Evolutionary conservation across 805 yeast species (phyloP).

Genomic region (Brettanomyces bruxellensis): DNA sequence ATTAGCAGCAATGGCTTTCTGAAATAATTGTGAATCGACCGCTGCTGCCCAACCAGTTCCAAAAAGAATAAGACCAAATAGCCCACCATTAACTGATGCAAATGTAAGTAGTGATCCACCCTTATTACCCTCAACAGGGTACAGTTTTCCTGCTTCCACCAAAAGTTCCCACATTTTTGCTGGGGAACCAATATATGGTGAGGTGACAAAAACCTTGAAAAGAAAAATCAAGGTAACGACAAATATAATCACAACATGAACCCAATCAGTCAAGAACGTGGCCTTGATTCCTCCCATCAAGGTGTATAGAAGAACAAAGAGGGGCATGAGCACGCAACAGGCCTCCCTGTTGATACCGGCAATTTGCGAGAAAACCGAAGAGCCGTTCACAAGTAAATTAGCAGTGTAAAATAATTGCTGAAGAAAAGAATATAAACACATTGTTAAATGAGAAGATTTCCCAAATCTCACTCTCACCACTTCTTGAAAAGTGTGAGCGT

Average conservation of each 20-base stretch:
- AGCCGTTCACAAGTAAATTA: slow-evolving; percentile 26
- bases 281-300: slow-evolving; percentile 34
- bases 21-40: slow-evolving; percentile 25
- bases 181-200: slow-evolving; percentile 26
- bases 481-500: slow-evolving; percentile 29
- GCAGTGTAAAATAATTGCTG: slow-evolving; percentile 25
- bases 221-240: slow-evolving; percentile 21
- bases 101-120: slow-evolving; percentile 18
- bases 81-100: slow-evolving; percentile 20
- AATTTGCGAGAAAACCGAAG: slow-evolving; percentile 23
- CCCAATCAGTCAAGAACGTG: slow-evolving; percentile 31
- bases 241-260: slow-evolving; percentile 29
- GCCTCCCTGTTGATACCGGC: slow-evolving; percentile 29
- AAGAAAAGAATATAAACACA: slow-evolving; percentile 19
- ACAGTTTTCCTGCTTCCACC: slow-evolving; percentile 15
- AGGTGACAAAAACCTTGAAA: slow-evolving; percentile 23
- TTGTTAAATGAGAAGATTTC: slow-evolving; percentile 19
- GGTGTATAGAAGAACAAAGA: slow-evolving; percentile 29
- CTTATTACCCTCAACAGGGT: slow-evolving; percentile 14
- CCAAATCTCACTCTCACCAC: slow-evolving; percentile 26
- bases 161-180: slow-evolving; percentile 25
- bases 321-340: slow-evolving; percentile 25
- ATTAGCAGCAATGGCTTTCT: slow-evolving; percentile 35
- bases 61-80: slow-evolving; percentile 20
- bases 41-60: slow-evolving; percentile 31